A percentile compares a stretch with the other conserved stretches of the same genome.
Conservation (phyloP, 169 alveolate species). For the Plasmodium vivax region DNA sequence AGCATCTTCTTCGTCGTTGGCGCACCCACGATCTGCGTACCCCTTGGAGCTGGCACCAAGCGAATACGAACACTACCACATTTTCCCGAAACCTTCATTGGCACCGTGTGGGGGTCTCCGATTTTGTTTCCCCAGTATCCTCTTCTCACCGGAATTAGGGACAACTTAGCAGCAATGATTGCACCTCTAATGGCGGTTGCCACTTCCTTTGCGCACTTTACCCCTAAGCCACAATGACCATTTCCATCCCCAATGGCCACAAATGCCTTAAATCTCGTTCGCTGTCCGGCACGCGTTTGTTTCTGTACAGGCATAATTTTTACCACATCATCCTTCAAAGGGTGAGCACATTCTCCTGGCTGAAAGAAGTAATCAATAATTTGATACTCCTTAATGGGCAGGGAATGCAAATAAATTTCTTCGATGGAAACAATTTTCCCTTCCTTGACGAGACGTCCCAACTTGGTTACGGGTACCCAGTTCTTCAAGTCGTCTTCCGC, state of each 20-base stretch:
- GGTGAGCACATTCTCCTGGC: constrained; percentile 87
- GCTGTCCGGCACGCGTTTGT: constrained; percentile 99
- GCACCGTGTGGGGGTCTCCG: constrained; percentile 99
- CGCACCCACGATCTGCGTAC: constrained; percentile 99
- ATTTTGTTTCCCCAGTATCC: constrained; percentile 99
- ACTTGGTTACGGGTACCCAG: constrained; percentile 99
- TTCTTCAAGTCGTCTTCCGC: constrained; percentile 96
- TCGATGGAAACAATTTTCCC: constrained; percentile 97
- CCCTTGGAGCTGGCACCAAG: constrained; percentile 99
- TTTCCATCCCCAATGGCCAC: constrained; percentile 99
- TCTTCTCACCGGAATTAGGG: constrained; percentile 98
- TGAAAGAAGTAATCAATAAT: constrained; percentile 95
- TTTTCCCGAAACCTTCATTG: constrained; percentile 99
- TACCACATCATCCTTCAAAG: constrained; percentile 98
- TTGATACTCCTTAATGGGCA: constrained; percentile 99
- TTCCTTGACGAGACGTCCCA: constrained; percentile 98
- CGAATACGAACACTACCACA: constrained; percentile 99
- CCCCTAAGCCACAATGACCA: constrained; percentile 98
- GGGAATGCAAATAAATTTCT: constrained; percentile 98
- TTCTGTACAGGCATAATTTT: constrained; percentile 99
- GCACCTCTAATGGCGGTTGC: constrained; percentile 99
- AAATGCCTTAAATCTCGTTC: constrained; percentile 99
- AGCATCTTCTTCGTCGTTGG: constrained; percentile 98
- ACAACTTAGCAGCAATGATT: constrained; percentile 98
- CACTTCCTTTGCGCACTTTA: constrained; percentile 99